Evolutionary conservation across 306 rosid genomes (phyloP), one percentile per base, ranked within the genome.

Genomic region (Lathyrus sativus): DNA sequence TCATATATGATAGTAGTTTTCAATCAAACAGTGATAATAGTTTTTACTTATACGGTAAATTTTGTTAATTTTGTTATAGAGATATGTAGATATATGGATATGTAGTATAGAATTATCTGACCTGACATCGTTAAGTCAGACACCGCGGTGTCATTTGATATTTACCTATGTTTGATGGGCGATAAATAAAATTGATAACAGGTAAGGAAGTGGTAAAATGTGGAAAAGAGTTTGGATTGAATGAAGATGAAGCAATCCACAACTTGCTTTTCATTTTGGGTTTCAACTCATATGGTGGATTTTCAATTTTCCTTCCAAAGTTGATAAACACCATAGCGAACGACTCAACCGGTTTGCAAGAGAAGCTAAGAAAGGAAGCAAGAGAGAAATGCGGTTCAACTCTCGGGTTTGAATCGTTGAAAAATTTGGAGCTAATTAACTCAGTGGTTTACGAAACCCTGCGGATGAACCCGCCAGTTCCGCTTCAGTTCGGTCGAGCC

Each of bases 261-360:
- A 90, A 95, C 81, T 70, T 95, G 45, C 77, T 95, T 4, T 95
- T 95, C 74, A 26, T 85, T 11, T 45, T 95, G 37, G 99, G 99
- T 18, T 95, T 95, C 91, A 90, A 95, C 31, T 84, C 96, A 4
- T 95, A 71, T 44, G 99, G 99, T 3, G 97, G 99, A 7, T 95
- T 95, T 67, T 76, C 96, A 9, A 17, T 95, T 45, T 90, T 87
- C 66, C 72, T 95, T 0, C 97, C 99, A 0, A 31, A 67, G 65
- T 72, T 95, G 17, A 44, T 95, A 38, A 72, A 70, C 0, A 6
- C 74, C 7, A 43, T 95, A 9, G 81, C 76, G 6, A 78, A 62
- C 11, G 85, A 82, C 83, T 7, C 59, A 13, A 80, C 83, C 11
- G 91, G 84, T 0, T 71, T 95, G 38, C 96, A 95, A 35, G 76